Conservation (phyloP, 495 filamentous ascomycete genomes). For the Monascus purpureus region DNA sequence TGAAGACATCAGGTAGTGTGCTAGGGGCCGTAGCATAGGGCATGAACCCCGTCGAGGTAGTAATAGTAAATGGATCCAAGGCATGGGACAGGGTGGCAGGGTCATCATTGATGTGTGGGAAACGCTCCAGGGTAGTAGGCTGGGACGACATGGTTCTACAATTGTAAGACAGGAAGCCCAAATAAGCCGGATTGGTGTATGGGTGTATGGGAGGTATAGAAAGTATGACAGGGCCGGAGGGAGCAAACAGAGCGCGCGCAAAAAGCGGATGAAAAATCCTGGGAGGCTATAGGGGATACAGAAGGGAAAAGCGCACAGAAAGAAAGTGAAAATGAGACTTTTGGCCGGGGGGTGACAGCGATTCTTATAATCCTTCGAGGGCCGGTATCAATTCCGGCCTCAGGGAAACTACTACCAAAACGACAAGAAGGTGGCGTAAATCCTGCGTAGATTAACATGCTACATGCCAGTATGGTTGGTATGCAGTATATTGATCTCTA, state of each 20-base stretch:
- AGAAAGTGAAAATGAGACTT: constrained; percentile 4
- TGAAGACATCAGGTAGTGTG: constrained; percentile 49
- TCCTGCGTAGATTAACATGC: neutral
- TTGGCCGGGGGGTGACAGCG: constrained; percentile 12
- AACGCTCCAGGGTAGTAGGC: constrained; percentile 31
- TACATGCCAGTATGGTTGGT: neutral
- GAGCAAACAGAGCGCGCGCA: too few species aligned
- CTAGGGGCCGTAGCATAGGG: constrained; percentile 27
- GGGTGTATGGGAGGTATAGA: too few species aligned
- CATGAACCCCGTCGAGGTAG: constrained; percentile 63
- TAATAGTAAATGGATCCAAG: constrained; percentile 69
- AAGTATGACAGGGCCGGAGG: too few species aligned
- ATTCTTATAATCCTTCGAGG: constrained; percentile 41
- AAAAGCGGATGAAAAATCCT: too few species aligned
- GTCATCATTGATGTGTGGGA: constrained; percentile 44
- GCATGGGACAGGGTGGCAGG: constrained; percentile 42
- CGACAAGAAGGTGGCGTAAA: constrained; percentile 17
- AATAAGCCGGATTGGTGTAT: too few species aligned
- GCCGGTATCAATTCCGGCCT: constrained; percentile 54
- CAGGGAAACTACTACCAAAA: constrained; percentile 21
- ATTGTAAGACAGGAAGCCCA: constrained; percentile 17
- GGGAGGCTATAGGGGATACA: too few species aligned
- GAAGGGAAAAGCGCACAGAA: constrained; percentile 6
- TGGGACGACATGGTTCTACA: constrained; percentile 15
- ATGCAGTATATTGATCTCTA: too few species aligned